Percentiles rank a stretch among this genome's conserved stretches.
These are phyloP conservation scores for Epichloe sp. DNA, from an alignment of 2,329 filamentous ascomycete species.

Conservation along the genomic window DNA sequence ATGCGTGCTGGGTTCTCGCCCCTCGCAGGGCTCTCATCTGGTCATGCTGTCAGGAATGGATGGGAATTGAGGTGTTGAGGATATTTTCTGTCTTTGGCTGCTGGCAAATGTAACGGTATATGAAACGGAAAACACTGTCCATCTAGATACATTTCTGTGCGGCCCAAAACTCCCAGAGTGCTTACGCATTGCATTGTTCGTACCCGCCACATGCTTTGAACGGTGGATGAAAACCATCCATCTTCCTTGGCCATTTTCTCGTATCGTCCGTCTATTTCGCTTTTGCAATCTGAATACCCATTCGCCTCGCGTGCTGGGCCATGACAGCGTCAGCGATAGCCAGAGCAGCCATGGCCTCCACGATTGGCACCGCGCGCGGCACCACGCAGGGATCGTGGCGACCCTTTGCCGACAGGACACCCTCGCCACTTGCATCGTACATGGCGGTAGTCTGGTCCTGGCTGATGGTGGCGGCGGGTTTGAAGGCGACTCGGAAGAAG, in stretches of 20 bases:
- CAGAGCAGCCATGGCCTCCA: constrained; percentile 83
- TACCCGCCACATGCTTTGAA: too few species aligned
- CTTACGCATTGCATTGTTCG: not conserved
- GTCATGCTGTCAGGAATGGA: too few species aligned
- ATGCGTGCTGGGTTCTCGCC: too few species aligned
- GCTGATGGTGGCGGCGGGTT: constrained; percentile 86
- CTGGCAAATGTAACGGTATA: not conserved
- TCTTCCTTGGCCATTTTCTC: not conserved
- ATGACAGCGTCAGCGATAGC: constrained; percentile 78
- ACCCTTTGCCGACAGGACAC: constrained; percentile 79
- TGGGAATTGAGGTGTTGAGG: too few species aligned
- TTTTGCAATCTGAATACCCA: constrained; percentile 18
- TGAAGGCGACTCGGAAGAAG: constrained; percentile 93
- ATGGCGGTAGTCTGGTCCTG: constrained; percentile 74
- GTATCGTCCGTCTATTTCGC: not conserved
- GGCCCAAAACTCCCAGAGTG: not conserved
- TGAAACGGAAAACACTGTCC: not conserved
- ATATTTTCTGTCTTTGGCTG: too few species aligned
- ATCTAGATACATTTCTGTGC: not conserved
- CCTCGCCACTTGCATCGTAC: constrained; percentile 59
- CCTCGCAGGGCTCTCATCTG: too few species aligned
- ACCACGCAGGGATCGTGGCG: constrained; percentile 91
- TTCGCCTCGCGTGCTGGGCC: constrained; percentile 57
- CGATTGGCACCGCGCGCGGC: constrained; percentile 73
- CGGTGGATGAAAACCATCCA: not conserved